These are phyloP conservation scores for Microstegium vimineum DNA, from an alignment of 176 grass and related monocot genomes.

Conservation along the genomic window DNA sequence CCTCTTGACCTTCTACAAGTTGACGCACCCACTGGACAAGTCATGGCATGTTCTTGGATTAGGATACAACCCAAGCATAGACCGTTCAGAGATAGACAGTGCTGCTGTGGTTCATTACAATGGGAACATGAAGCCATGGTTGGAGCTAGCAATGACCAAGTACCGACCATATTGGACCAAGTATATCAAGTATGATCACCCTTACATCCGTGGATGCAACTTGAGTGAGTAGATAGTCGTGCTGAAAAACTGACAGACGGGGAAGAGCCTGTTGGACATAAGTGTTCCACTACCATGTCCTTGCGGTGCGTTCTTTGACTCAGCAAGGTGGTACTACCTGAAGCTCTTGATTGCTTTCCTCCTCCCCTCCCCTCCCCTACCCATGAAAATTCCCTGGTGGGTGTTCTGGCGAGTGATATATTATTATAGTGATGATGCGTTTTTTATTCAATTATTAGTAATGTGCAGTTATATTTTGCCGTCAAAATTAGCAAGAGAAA, in stretches of 20 bases:
- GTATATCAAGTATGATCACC: constrained; percentile 96
- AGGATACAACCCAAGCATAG: constrained; percentile 95
- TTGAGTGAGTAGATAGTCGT: constrained; percentile 67
- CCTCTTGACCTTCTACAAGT: constrained; percentile 93
- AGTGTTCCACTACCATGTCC: neutral
- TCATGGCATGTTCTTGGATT: constrained; percentile 97
- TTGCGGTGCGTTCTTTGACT: neutral
- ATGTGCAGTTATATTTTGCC: constrained; percentile 22
- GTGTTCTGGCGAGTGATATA: neutral
- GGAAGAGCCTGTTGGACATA: neutral
- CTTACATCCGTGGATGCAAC: constrained; percentile 80
- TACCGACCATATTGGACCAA: constrained; percentile 93
- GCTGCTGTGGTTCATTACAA: constrained; percentile 95
- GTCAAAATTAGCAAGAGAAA: neutral
- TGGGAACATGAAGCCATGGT: constrained; percentile 99
- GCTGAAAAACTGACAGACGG: neutral
- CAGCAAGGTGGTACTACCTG: constrained; percentile 11
- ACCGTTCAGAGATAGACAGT: constrained; percentile 83
- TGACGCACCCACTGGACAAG: constrained; percentile 96
- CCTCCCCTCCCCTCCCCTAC: neutral
- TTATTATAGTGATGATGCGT: constrained; percentile 17
- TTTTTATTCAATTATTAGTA: constrained; percentile 32
- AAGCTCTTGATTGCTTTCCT: neutral
- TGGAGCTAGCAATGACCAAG: constrained; percentile 95
- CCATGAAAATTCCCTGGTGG: neutral